These are phyloP conservation scores for Lithocarpus polystachyus DNA, from an alignment of 306 rosid species.

Conservation along the genomic window DNA sequence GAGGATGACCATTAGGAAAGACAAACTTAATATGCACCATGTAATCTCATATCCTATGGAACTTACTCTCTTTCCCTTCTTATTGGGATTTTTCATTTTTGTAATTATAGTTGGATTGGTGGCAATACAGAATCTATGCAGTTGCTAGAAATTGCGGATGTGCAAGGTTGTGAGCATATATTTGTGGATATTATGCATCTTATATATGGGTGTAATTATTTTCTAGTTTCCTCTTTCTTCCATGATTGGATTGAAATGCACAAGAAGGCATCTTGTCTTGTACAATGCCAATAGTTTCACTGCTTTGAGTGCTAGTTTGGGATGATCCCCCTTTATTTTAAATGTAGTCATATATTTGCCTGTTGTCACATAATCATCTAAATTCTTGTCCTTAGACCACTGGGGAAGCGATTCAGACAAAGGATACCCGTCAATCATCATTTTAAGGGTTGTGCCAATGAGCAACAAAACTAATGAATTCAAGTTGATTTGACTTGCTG, in stretches of 20 bases:
- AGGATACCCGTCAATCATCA: not conserved
- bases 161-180: not conserved
- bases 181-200: not conserved
- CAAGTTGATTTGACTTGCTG: not conserved
- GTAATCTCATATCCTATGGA: conserved; percentile 21
- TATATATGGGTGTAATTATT: not conserved
- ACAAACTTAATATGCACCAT: conserved; percentile 19
- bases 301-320: not conserved
- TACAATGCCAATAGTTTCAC: not conserved
- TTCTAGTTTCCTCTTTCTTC: not conserved
- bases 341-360: not conserved
- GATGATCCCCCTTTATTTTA: not conserved
- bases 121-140: conserved; percentile 18
- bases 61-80: conserved; percentile 7
- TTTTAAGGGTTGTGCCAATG: not conserved
- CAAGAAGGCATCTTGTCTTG: not conserved
- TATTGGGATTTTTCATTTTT: conserved; percentile 29
- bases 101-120: conserved; percentile 30
- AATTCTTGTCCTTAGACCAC: not conserved
- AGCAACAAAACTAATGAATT: not conserved
- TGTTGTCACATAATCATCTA: not conserved
- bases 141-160: conserved; percentile 13
- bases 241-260: not conserved
- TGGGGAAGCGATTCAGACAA: not conserved
- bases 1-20: conserved; percentile 20